Evolutionary conservation across 805 yeast species (phyloP).

Genomic region (Candida boleticola): DNA sequence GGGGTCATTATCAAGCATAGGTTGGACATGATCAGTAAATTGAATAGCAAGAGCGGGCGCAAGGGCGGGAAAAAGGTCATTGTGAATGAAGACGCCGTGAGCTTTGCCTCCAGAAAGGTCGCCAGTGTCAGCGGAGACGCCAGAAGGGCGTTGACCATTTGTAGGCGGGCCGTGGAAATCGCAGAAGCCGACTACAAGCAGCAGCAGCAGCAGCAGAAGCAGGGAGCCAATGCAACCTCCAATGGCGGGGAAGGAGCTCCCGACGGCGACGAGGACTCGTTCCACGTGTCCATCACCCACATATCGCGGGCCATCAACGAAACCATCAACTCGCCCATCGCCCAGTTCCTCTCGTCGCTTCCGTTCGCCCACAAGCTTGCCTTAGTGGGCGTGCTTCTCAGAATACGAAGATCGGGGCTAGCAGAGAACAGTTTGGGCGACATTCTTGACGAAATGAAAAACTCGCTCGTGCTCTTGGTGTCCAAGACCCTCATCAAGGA

Average conservation of each 20-base stretch:
- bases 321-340: slow-evolving; percentile 72
- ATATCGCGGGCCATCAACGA: slow-evolving; percentile 78
- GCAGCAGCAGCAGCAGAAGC: slow-evolving; percentile 6
- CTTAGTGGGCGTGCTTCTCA: slow-evolving; percentile 62
- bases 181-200: slow-evolving; percentile 63
- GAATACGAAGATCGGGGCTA: slow-evolving; percentile 63
- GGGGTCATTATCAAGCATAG: slow-evolving; percentile 72
- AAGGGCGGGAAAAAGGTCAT: slow-evolving; percentile 35
- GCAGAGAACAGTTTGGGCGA: slow-evolving; percentile 76
- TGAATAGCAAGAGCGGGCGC: slow-evolving; percentile 25
- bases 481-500: slow-evolving; percentile 10
- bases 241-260: slow-evolving; percentile 13
- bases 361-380: slow-evolving; percentile 72
- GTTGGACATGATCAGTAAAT: slow-evolving; percentile 44
- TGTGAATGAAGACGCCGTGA: slow-evolving; percentile 71
- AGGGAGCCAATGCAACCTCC: slow-evolving; percentile 4
- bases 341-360: slow-evolving; percentile 53
- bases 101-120: slow-evolving; percentile 88
- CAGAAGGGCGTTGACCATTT: slow-evolving; percentile 82
- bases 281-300: slow-evolving; percentile 67
- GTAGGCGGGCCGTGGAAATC: slow-evolving; percentile 84
- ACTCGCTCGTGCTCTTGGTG: slow-evolving; percentile 44
- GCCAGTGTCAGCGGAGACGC: slow-evolving; percentile 98
- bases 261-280: slow-evolving; percentile 34
- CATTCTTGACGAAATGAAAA: slow-evolving; percentile 71